phyloP scores from a whole-genome alignment of 192 early-diverging fungal genomes.

The Kickxella alabastrina region DNA sequence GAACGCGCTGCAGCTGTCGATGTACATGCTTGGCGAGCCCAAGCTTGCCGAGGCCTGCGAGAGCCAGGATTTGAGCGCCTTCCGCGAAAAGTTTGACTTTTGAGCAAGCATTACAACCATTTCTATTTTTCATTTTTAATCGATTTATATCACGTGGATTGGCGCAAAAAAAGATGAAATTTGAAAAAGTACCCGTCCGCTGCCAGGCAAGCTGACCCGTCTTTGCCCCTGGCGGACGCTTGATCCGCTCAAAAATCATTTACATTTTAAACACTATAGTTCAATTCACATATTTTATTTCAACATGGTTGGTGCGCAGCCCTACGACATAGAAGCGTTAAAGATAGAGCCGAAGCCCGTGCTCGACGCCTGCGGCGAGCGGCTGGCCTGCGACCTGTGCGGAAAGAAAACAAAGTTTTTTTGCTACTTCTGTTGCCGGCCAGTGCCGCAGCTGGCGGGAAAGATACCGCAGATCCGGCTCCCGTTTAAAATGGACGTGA shows the following conservation, averaged over 20 bases:
- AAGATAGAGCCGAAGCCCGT: conserved; percentile 18
- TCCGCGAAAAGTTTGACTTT: conserved; percentile 85
- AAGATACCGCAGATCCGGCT: conserved; percentile 62
- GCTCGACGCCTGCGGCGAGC: conserved; percentile 41
- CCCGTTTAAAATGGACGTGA: conserved; percentile 70
- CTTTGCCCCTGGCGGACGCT: too few species aligned
- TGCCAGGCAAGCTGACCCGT: too few species aligned
- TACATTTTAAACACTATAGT: neutral
- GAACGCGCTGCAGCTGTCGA: conserved; percentile 75
- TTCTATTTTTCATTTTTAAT: too few species aligned
- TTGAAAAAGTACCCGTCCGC: too few species aligned
- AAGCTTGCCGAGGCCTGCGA: conserved; percentile 84
- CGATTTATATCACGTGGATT: conserved; percentile 3
- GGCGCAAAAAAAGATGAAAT: too few species aligned
- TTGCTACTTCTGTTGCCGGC: conserved; percentile 66
- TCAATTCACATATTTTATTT: neutral
- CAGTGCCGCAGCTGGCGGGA: conserved; percentile 49
- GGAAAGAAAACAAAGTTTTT: conserved; percentile 64
- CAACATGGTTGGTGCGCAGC: conserved; percentile 12
- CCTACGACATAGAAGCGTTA: conserved; percentile 39
- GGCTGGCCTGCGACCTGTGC: conserved; percentile 58
- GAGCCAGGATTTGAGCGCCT: conserved; percentile 69
- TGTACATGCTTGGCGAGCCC: conserved; percentile 68
- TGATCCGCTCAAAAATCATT: too few species aligned
- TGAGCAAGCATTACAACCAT: conserved; percentile 16